Base-by-base conservation (phyloP, 1,284 basidiomycete genomes). In the Rugosomyces carneus region DNA sequence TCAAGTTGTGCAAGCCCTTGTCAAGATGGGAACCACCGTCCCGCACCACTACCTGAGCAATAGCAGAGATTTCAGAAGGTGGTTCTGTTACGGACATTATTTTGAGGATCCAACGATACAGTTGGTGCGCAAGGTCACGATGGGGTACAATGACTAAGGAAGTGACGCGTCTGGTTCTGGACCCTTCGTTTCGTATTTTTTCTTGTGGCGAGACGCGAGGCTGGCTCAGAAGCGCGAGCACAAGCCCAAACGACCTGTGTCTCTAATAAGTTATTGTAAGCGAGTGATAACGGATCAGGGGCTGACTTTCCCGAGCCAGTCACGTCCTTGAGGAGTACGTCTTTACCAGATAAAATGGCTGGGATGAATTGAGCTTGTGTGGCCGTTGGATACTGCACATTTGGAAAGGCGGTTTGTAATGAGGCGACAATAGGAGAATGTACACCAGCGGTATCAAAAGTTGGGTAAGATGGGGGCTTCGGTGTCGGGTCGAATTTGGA, bases 241-340 rank as follows among this genome's bases (percentile, higher is more conserved):
- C 65, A 18, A 82, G 60, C 0, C 81, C 84, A 56, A 89, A 84
- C 1, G 86, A 84, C 62, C 86, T 47, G 16, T n/a, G 40, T 26
- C 46, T 18, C 20, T 31, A 34, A 8, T 34, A n/a, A 34, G n/a
- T 16, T 4, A 44, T 47, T 44, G 41, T 48, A 18, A 37, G 34
- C 50, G 37, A n/a, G 18, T 29, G 37, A 44, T 23, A n/a, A 24
- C 40, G 36, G 42, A 35, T 32, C 16, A 23, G 21, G 4, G 16
- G 58, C 66, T 50, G 57, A 88, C 86, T 89, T 89, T 67, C 86
- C 87, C 37, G 80, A 78, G 4, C 86, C 87, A 11, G 87, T 85
- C 29, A 68, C 68, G 53, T 86, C 84, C 54, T 78, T 79, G 36
- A 89, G 53, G 10, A 88, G 59, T 18, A 89, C 68, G 61, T 88